Evolutionary conservation across 2,329 filamentous ascomycete species (phyloP).

Genomic region (Xylaria sp.): DNA sequence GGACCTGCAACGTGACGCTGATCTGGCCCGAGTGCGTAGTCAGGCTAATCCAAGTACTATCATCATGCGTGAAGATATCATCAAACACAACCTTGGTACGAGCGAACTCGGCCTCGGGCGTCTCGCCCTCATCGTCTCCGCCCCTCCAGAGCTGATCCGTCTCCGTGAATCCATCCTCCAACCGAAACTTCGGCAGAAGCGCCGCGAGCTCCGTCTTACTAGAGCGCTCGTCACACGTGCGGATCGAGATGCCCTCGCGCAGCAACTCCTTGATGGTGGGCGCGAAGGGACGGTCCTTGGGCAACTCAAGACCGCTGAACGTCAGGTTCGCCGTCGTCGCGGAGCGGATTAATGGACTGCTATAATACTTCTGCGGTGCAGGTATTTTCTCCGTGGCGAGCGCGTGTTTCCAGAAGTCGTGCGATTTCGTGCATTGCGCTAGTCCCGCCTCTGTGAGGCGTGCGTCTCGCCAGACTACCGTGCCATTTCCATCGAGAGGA

Average conservation of each 20-base stretch:
- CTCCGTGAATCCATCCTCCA: conserved; percentile 72
- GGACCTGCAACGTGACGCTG: conserved; percentile 59
- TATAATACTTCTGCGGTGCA: conserved; percentile 71
- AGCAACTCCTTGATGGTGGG: conserved; percentile 72
- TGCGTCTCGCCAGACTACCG: conserved; percentile 70
- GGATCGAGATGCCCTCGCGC: conserved; percentile 72
- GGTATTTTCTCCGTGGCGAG: conserved; percentile 65
- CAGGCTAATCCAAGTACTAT: conserved; percentile 65
- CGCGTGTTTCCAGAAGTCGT: conserved; percentile 66
- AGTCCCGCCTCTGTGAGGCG: conserved; percentile 67
- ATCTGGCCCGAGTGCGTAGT: conserved; percentile 71
- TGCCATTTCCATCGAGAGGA: conserved; percentile 70
- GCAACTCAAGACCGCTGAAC: conserved; percentile 64
- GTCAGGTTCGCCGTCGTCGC: conserved; percentile 70
- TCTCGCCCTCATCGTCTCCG: conserved; percentile 52
- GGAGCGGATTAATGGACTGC: conserved; percentile 71
- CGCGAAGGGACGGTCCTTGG: conserved; percentile 60
- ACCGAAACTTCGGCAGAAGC: conserved; percentile 62
- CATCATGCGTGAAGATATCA: conserved; percentile 64
- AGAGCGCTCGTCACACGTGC: conserved; percentile 73
- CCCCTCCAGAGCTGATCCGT: conserved; percentile 58
- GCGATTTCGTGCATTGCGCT: conserved; percentile 66
- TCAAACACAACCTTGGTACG: conserved; percentile 63
- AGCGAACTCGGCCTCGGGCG: conserved; percentile 58
- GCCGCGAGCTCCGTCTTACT: conserved; percentile 62